Evolutionary conservation across 169 alveolate species (phyloP), one percentile per base, ranked within the genome.

Genomic region (Condylostoma magnum): DNA sequence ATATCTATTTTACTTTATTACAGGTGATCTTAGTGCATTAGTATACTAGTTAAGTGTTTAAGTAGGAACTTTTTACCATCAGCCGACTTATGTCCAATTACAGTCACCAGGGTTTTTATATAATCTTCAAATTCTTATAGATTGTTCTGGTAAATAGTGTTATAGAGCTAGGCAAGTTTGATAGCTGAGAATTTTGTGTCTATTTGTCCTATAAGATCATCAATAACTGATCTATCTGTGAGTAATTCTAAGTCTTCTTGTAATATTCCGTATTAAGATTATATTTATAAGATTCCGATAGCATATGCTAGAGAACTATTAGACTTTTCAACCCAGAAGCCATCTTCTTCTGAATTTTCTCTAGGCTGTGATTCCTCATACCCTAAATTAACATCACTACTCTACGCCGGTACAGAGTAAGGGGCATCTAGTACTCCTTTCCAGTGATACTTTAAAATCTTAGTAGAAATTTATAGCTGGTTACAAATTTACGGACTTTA

Each of bases 141-240:
- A 0, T 60, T 27, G 31, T 2, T 38, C 22, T n/a, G 18, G 36
- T 12, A 36, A 34, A 60, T 30, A 2, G 36, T 22, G 12, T 52
- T 10, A 27, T 60, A 60, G 43, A 60, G 71, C n/a, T 3, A n/a
- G 15, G 43, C 71, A n/a, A 60, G 8, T 52, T 38, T n/a, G 0
- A 20, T 33, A 0, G 37, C 27, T 18, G 57, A 12, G 2, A 41
- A 10, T 27, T 60, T 60, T 8, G 54, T 37, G 30, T 60, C 71
- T 1, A 41, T 34, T 10, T 36, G 41, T 33, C 43, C 43, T 8
- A 60, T 20, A n/a, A 34, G 12, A 28, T 33, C 12, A 15, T 33
- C 58, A 28, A 38, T 38, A 12, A 2, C 28, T n/a, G 36, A 52
- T 15, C 34, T 6, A 3, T 20, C 18, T 2, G 18, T 10, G 20